Conservation (phyloP, 2,329 filamentous ascomycete genomes). For the Ceratocystis ficicola region DNA sequence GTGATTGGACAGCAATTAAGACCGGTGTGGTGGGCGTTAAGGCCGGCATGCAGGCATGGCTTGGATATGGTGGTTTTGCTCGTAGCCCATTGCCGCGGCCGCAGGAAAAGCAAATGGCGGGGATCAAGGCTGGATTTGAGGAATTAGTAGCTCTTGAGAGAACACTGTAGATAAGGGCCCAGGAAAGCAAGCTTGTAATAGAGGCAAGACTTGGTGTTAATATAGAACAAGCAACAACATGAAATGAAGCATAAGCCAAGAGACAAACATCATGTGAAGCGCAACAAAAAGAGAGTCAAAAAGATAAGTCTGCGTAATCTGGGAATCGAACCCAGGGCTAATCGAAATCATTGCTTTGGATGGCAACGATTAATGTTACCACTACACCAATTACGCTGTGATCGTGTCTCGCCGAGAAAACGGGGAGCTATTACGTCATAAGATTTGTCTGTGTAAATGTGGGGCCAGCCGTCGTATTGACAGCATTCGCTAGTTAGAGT, state of each 20-base stretch:
- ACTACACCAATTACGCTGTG: background rate
- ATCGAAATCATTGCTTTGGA: slow-evolving; percentile 1
- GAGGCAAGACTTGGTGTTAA: too few species aligned
- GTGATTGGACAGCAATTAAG: slow-evolving; percentile 37
- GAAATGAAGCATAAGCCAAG: background rate
- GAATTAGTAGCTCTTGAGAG: slow-evolving; percentile 29
- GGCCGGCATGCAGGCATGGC: slow-evolving; percentile 34
- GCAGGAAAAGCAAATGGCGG: slow-evolving; percentile 28
- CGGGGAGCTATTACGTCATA: too few species aligned
- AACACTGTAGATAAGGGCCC: slow-evolving; percentile 14
- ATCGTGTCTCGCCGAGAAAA: background rate
- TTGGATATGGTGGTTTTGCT: slow-evolving; percentile 32
- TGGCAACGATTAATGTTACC: slow-evolving; percentile 4
- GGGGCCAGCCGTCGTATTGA: too few species aligned
- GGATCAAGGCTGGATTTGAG: slow-evolving; percentile 31
- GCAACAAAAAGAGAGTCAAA: background rate
- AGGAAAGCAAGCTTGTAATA: too few species aligned
- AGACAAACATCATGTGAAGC: background rate
- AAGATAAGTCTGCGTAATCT: background rate
- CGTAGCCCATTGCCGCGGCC: slow-evolving; percentile 32
- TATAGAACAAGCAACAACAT: too few species aligned
- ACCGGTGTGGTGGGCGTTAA: slow-evolving; percentile 41
- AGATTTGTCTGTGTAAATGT: too few species aligned
- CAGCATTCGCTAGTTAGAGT: too few species aligned
- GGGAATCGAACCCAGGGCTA: slow-evolving; percentile 1